Conservation (phyloP, 192 early-diverging fungal species). For the Entomortierella beljakovae region DNA sequence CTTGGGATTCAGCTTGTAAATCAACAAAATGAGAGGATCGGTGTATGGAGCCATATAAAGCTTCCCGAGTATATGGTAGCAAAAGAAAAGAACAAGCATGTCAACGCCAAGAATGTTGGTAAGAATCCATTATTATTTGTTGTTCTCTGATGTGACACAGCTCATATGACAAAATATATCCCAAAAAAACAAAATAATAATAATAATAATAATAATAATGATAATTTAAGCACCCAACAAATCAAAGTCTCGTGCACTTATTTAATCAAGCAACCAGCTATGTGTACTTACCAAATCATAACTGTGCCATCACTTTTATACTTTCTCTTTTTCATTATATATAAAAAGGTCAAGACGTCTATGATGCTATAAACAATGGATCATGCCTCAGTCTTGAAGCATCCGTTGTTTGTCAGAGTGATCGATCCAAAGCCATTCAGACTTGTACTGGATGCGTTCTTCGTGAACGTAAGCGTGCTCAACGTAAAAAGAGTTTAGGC, state of each 20-base stretch:
- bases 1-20: constrained; percentile 87
- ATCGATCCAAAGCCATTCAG: constrained; percentile 76
- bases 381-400: constrained; percentile 82
- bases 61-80: constrained; percentile 88
- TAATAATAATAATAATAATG: too few species aligned
- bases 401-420: constrained; percentile 86
- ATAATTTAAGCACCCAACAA: neutral
- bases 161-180: too few species aligned
- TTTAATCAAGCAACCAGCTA: too few species aligned
- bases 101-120: constrained; percentile 54
- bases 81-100: constrained; percentile 73
- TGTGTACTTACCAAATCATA: too few species aligned
- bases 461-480: constrained; percentile 81
- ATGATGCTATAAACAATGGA: constrained; percentile 57
- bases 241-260: constrained; percentile 4
- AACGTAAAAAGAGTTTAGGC: constrained; percentile 69
- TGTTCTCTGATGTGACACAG: neutral
- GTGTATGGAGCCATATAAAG: constrained; percentile 84
- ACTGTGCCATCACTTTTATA: neutral
- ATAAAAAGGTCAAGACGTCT: constrained; percentile 29
- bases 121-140: neutral
- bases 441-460: constrained; percentile 88
- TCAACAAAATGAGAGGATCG: constrained; percentile 73
- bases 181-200: constrained; percentile 3
- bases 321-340: neutral